Evolutionary conservation across 331 rosid species (phyloP), one percentile per base, ranked within the genome.

Genomic region (Quercus lobata): DNA sequence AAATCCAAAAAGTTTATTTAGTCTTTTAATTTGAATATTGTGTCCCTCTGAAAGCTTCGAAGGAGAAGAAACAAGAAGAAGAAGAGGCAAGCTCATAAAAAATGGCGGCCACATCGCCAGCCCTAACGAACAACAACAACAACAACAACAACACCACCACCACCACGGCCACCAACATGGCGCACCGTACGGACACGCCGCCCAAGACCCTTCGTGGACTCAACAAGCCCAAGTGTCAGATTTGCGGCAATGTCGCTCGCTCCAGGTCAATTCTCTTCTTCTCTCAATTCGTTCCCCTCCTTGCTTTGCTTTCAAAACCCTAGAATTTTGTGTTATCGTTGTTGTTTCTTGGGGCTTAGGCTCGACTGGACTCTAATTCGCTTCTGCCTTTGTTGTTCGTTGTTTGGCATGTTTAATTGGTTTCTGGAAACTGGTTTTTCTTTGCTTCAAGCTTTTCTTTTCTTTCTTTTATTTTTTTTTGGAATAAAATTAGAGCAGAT

Each of bases 151-250:
- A 57, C 77, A 37, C 57, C 25, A 19, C 75, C 74, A 71, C 83
- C 49, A 69, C 79, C 57, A 55, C 61, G 0, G 66, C 82, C 21
- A 70, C 71, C 41, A 72, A 76, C 80, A 15, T 71, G 24, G 81
- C 66, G 25, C 68, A 65, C 80, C 94, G 90, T 63, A 69, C 91
- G 37, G 94, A 82, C 54, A 78, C 93, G n/a, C 90, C 92, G 56
- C 90, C 90, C 3, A 95, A 91, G 91, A 93, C 96, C 14, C 97
- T 90, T 71, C 97, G 99, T 25, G 99, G 99, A 16, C 99, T 93
- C 72, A 95, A 95, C 86, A 95, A 95, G 74, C 91, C 96, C 24
- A 89, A 87, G 88, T 87, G 89, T 76, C 89, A 83, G 79, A 90
- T 87, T 80, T 92, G 97, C 82, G 97, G 97, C 81, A 92, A 92